Evolutionary conservation across 345 rosid species (phyloP), one percentile per base, ranked within the genome.

Genomic region (Salix brachista): DNA sequence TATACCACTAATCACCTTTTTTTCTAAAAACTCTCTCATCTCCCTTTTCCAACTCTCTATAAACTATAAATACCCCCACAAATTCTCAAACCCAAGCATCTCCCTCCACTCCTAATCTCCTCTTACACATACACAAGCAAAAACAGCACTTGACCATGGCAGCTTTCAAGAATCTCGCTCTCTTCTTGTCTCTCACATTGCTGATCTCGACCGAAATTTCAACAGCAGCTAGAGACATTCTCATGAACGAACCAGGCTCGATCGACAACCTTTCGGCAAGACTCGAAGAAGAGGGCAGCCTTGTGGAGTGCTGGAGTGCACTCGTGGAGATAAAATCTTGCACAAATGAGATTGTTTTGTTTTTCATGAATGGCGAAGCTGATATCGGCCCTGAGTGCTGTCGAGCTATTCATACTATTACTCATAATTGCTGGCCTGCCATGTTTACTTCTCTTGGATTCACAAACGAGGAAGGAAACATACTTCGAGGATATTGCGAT

Each of bases 361-460:
- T 85, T 81, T 86, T 94, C 83, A 82, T 91, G 2, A 87, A 89
- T 17, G 97, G 94, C 1, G 81, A 88, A 76, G 79, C 93, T 16
- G 75, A 75, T 70, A 82, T 94, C 9, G 93, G 92, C 3, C 82
- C 80, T 0, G 81, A 72, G 6, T 94, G 98, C 70, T 94, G 98
- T 32, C 73, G 77, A 8, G 88, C 94, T 48, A 86, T 92, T 17
- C 89, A 83, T 2, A 69, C 85, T 23, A 87, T 92, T 1, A 89
- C 89, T 0, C 86, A 74, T 10, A 77, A 83, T 26, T 94, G 97
- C 77, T 94, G 97, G 98, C 98, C 97, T 2, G 82, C 91, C 0
- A 90, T 94, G 97, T 90, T 92, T 25, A 83, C 88, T 54, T 89
- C 97, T 36, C 84, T 89, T 4, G 93, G 97, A 1, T 90, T 92